phyloP scores from a whole-genome alignment of 73 alveolate genomes.

The Tetrahymena thermophila region DNA sequence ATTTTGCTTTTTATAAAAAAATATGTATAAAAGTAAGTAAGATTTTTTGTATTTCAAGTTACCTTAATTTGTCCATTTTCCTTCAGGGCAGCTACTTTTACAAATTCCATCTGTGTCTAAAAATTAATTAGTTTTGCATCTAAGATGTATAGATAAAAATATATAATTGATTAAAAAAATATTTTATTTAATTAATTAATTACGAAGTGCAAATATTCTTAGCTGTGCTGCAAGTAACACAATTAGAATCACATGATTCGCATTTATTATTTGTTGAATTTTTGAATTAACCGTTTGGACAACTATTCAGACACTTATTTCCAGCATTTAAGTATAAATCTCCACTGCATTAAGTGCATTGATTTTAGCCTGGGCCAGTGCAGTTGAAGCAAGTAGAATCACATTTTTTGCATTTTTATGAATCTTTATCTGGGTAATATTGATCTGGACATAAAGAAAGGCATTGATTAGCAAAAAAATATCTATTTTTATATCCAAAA shows the following conservation, averaged over 20 bases:
- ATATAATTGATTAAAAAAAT: too few species aligned
- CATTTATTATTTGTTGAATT: not conserved
- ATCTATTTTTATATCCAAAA: not conserved
- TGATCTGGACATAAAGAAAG: not conserved
- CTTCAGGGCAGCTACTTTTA: not conserved
- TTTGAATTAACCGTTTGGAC: not conserved
- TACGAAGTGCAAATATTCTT: not conserved
- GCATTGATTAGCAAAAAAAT: not conserved
- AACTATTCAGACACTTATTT: not conserved
- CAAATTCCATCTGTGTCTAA: not conserved
- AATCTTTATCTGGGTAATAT: not conserved
- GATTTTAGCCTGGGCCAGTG: not conserved
- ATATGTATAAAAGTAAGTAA: too few species aligned
- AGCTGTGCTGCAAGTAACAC: not conserved
- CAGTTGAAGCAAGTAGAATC: not conserved
- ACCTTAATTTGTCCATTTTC: not conserved
- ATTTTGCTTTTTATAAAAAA: not conserved
- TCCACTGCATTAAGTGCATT: not conserved
- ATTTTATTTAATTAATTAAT: too few species aligned
- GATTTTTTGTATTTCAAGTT: too few species aligned
- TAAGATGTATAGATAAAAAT: too few species aligned
- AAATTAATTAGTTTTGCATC: not conserved
- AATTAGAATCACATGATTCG: not conserved
- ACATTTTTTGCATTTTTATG: not conserved
- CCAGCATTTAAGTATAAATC: not conserved